phyloP scores from a whole-genome alignment of 108 stramenopile genomes.

The Skeletonema marinoi region DNA sequence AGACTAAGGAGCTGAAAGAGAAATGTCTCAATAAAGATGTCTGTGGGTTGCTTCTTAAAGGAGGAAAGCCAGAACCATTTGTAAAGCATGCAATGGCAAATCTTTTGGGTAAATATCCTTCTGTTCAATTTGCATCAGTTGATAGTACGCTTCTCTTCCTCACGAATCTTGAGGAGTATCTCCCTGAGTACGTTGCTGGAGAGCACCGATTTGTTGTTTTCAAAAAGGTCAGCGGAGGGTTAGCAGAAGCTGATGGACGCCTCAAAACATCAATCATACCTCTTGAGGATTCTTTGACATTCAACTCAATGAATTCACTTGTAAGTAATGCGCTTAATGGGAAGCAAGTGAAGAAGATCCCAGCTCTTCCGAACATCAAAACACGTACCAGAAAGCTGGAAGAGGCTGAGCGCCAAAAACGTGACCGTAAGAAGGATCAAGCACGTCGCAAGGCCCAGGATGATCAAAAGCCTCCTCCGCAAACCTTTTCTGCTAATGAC shows the following conservation, averaged over 20 bases:
- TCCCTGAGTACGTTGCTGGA: conserved; percentile 73
- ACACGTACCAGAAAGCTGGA: conserved; percentile 86
- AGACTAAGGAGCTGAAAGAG: conserved; percentile 77
- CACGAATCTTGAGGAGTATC: conserved; percentile 76
- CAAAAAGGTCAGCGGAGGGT: conserved; percentile 73
- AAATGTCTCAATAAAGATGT: conserved; percentile 84
- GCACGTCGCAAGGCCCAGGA: conserved; percentile 47
- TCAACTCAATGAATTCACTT: conserved; percentile 70
- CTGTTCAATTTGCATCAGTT: conserved; percentile 77
- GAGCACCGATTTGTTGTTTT: conserved; percentile 84
- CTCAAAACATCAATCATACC: conserved; percentile 73
- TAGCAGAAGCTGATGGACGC: conserved; percentile 57
- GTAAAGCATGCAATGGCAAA: conserved; percentile 83
- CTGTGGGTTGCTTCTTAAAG: conserved; percentile 81
- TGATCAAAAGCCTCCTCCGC: conserved; percentile 30
- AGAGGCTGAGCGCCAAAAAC: conserved; percentile 71
- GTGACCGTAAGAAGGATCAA: conserved; percentile 68
- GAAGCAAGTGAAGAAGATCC: conserved; percentile 53
- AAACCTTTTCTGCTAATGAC: conserved; percentile 65
- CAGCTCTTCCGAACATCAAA: conserved; percentile 75
- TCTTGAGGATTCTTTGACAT: conserved; percentile 56
- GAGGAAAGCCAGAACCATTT: conserved; percentile 70
- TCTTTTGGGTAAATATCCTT: conserved; percentile 71
- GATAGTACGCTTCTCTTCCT: conserved; percentile 74
- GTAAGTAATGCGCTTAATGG: conserved; percentile 54